Evolutionary conservation across 352 stramenopile species (phyloP), one percentile per base, ranked within the genome.

Genomic region (Phytophthora crassamura): DNA sequence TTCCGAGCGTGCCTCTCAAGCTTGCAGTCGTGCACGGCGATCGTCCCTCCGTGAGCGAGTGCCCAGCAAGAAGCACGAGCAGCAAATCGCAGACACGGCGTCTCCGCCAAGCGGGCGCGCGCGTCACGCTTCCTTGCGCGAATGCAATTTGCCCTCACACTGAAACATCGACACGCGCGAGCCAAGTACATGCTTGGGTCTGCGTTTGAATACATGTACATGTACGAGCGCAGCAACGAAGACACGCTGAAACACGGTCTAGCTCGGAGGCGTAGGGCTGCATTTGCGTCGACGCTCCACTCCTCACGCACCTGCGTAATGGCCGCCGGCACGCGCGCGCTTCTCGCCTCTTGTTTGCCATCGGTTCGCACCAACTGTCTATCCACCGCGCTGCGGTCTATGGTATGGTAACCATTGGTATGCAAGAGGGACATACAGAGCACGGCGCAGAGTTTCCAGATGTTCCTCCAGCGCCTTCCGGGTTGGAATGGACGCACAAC

Each of bases 391-490:
- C 35, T 46, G 36, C 49, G 42, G 28, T 34, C 49, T n/a, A n/a
- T n/a, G n/a, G n/a, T n/a, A n/a, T n/a, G n/a, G n/a, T n/a, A n/a
- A n/a, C n/a, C n/a, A n/a, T n/a, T n/a, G n/a, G n/a, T 63, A 59
- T 59, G 56, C 48, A 63, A 36, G 43, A 7, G 30, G 47, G 18
- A 64, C 61, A 69, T 59, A 59, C 61, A 65, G 61, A 35, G 32
- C 52, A 4, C 14, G 43, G n/a, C 45, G 61, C 61, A 69, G 55
- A 65, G 46, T 64, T 48, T 22, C 35, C 64, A 72, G 49, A 67
- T 72, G 64, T 51, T 72, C 57, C 58, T 41, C 34, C 45, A 51
- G 63, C 63, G 43, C 11, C 20, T 69, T 69, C 60, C 45, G 39
- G 12, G 38, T 53, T 63, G 43, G 52, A 56, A 68, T 60, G 51